These are phyloP conservation scores for Moricandia arvensis DNA, from an alignment of 345 rosid genomes.

Conservation along the genomic window DNA sequence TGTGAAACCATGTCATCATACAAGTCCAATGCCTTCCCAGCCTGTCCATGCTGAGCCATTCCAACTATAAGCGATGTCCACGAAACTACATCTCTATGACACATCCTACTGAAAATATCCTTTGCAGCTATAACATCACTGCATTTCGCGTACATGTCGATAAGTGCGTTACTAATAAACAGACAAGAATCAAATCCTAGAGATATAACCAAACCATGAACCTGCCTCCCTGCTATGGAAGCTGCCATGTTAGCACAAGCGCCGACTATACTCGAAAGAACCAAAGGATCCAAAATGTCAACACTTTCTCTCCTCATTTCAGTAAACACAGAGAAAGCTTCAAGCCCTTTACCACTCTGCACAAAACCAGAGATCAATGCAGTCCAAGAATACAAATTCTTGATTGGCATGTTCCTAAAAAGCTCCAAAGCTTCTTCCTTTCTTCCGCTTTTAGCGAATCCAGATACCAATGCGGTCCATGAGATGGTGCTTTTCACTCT, in stretches of 20 bases:
- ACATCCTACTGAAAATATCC: constrained; percentile 50
- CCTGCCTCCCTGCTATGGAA: constrained; percentile 61
- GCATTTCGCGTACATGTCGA: constrained; percentile 88
- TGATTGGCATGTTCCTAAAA: constrained; percentile 42
- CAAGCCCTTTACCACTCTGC: constrained; percentile 62
- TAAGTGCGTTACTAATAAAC: constrained; percentile 64
- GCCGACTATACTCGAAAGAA: constrained; percentile 68
- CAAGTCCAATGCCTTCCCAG: constrained; percentile 55
- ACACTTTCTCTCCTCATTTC: constrained; percentile 75
- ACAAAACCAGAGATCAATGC: constrained; percentile 73
- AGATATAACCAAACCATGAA: constrained; percentile 54
- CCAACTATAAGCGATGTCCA: constrained; percentile 85
- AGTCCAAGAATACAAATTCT: constrained; percentile 67
- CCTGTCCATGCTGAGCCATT: constrained; percentile 77
- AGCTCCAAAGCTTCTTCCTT: constrained; percentile 54
- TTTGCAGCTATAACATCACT: constrained; percentile 64
- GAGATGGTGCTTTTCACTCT: constrained; percentile 48
- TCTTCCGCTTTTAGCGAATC: constrained; percentile 65
- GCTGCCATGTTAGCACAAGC: constrained; percentile 72
- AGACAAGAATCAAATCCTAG: constrained; percentile 61
- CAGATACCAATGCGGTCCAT: constrained; percentile 64
- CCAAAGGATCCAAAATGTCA: constrained; percentile 67
- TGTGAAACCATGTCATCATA: constrained; percentile 62
- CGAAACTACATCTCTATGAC: constrained; percentile 62
- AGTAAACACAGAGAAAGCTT: constrained; percentile 50